Percentiles rank a stretch among this genome's conserved stretches.
Conservation (phyloP, 169 alveolate genomes). For the Eimeria praecox region DNA sequence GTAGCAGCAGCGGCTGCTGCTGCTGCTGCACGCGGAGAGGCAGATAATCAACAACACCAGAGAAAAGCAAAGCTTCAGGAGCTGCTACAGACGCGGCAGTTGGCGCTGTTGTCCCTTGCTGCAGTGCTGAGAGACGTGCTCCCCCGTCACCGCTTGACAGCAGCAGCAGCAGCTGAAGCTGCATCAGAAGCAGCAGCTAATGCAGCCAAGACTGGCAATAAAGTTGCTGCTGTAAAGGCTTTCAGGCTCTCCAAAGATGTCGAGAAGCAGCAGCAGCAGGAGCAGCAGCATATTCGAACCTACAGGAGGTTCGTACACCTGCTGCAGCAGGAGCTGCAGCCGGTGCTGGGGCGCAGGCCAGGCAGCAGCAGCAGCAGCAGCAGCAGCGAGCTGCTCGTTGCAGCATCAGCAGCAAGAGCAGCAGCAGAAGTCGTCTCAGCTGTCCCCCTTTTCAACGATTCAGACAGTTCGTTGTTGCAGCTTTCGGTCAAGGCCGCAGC, state of each 20-base stretch:
- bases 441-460: slow-evolving; percentile 9
- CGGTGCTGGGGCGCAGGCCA: slow-evolving; percentile 49
- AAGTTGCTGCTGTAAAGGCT: slow-evolving; percentile 33
- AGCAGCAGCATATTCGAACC: slow-evolving; percentile 44
- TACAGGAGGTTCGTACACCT: slow-evolving; percentile 22
- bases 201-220: slow-evolving; percentile 45
- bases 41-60: slow-evolving; percentile 10
- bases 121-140: slow-evolving; percentile 49
- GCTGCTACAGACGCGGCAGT: slow-evolving; percentile 53
- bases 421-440: slow-evolving; percentile 52
- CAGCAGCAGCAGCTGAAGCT: slow-evolving; percentile 72
- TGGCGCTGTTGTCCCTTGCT: slow-evolving; percentile 61
- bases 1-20: not conserved
- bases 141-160: slow-evolving; percentile 31
- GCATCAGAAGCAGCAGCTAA: slow-evolving; percentile 71
- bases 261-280: slow-evolving; percentile 60
- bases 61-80: not conserved
- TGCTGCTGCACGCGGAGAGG: not conserved
- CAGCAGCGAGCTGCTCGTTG: slow-evolving; percentile 19
- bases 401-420: slow-evolving; percentile 69
- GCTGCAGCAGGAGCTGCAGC: slow-evolving; percentile 65
- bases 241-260: slow-evolving; percentile 48
- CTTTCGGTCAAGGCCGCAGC: slow-evolving; percentile 53
- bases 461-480: slow-evolving; percentile 51
- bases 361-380: slow-evolving; percentile 9